phyloP scores from a whole-genome alignment of 768 basidiomycete species.

The Neoboletus brunneissimus region DNA sequence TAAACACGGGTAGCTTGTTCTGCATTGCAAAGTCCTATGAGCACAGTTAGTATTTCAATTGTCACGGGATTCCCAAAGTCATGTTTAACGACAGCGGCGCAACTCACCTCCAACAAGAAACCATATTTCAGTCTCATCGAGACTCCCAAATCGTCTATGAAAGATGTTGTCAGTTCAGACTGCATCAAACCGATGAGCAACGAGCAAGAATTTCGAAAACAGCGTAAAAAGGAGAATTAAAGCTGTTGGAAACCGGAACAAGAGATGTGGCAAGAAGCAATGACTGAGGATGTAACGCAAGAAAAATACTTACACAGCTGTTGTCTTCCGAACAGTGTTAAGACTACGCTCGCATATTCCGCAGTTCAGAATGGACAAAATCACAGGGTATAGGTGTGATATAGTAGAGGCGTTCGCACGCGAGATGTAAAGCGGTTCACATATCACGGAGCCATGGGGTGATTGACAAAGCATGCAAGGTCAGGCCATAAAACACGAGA shows the following conservation, averaged over 20 bases:
- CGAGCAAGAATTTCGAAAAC: neutral
- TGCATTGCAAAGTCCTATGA: constrained; percentile 54
- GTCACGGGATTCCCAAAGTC: too few species aligned
- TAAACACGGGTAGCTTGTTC: constrained; percentile 70
- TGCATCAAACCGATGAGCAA: neutral
- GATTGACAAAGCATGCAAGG: neutral
- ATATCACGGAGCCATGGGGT: too few species aligned
- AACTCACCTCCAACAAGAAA: constrained; percentile 57
- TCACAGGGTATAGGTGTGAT: neutral
- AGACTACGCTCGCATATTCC: constrained; percentile 46
- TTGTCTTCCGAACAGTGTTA: constrained; percentile 89
- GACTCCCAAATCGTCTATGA: constrained; percentile 59
- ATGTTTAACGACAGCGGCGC: neutral
- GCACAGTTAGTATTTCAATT: constrained; percentile 17
- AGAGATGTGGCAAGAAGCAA: neutral
- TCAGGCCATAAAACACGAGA: neutral
- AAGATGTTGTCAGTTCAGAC: neutral
- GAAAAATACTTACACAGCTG: constrained; percentile 62
- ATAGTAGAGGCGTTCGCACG: neutral
- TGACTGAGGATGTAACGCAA: neutral
- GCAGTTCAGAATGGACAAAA: too few species aligned
- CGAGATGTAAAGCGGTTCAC: neutral
- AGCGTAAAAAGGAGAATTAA: neutral
- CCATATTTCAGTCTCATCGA: constrained; percentile 79
- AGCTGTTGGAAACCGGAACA: neutral